Percentiles rank a stretch among this genome's conserved stretches.
Conservation (phyloP, 2,329 filamentous ascomycete species). For the Colletotrichum zoysiae region DNA sequence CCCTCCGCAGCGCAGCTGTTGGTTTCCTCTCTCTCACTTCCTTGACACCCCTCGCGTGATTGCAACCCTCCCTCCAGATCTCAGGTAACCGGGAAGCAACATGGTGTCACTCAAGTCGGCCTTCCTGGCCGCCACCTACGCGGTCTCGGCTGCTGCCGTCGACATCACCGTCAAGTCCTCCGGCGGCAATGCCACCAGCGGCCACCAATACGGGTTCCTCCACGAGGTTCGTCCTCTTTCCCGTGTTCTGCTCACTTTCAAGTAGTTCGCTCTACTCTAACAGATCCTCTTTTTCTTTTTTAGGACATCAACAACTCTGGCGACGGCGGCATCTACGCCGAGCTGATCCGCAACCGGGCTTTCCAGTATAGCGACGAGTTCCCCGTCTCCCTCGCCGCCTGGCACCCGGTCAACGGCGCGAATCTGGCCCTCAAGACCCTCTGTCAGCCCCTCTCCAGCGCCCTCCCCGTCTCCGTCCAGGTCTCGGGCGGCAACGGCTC, state of each 20-base stretch:
- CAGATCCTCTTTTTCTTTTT: background rate
- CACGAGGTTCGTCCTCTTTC: constrained; percentile 53
- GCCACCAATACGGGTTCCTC: constrained; percentile 60
- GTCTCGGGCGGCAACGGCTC: constrained; percentile 51
- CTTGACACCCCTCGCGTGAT: constrained; percentile 26
- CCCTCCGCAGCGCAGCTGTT: background rate
- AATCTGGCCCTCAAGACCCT: constrained; percentile 61
- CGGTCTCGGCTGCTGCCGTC: constrained; percentile 48
- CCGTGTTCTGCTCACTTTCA: background rate
- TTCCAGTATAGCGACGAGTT: constrained; percentile 68
- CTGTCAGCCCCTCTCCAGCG: constrained; percentile 62
- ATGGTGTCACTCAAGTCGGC: constrained; percentile 42
- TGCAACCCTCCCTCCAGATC: constrained; percentile 12
- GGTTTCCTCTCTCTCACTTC: too few relatives aligned
- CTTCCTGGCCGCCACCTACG: constrained; percentile 43
- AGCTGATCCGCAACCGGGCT: constrained; percentile 77
- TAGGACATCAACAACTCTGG: constrained; percentile 76
- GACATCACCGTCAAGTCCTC: constrained; percentile 58
- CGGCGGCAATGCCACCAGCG: constrained; percentile 58
- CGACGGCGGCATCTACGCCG: constrained; percentile 80
- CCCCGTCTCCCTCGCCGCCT: constrained; percentile 59
- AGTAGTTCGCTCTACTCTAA: background rate
- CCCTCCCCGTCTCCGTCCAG: constrained; percentile 64
- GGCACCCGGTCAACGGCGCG: constrained; percentile 58
- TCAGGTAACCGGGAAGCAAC: constrained; percentile 30